A percentile compares a stretch with the other conserved stretches of the same genome.
Conservation (phyloP, 768 basidiomycete species). For the Coprinopsis marcescibilis region DNA sequence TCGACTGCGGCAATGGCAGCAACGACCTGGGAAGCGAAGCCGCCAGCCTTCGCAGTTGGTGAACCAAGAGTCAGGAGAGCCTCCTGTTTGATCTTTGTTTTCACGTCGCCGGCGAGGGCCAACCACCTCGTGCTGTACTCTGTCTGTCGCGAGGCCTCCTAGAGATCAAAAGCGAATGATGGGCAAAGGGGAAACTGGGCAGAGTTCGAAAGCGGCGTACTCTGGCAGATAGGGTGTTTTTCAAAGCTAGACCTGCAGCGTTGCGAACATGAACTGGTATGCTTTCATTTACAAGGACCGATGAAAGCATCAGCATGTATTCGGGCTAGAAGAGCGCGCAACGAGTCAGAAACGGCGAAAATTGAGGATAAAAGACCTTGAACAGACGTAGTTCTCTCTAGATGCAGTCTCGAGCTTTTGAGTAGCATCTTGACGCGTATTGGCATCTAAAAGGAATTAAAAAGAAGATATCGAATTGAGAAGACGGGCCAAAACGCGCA, state of each 20-base stretch:
- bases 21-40: slow-evolving; percentile 89
- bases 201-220: slow-evolving; percentile 45
- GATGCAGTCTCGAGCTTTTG: slow-evolving; percentile 83
- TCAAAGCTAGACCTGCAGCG: slow-evolving; percentile 94
- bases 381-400: slow-evolving; percentile 82
- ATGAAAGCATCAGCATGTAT: slow-evolving; percentile 88
- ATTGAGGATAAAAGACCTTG: slow-evolving; percentile 13
- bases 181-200: slow-evolving; percentile 15
- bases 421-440: slow-evolving; percentile 88
- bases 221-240: slow-evolving; percentile 88
- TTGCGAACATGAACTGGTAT: slow-evolving; percentile 73
- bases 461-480: slow-evolving; percentile 18
- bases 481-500: slow-evolving; percentile 25
- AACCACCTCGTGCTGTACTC: slow-evolving; percentile 82
- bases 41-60: slow-evolving; percentile 62
- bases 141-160: slow-evolving; percentile 73
- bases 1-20: slow-evolving; percentile 93
- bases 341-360: slow-evolving; percentile 16
- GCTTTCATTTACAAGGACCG: slow-evolving; percentile 75
- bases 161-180: slow-evolving; percentile 20
- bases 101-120: slow-evolving; percentile 58
- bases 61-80: slow-evolving; percentile 81
- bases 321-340: slow-evolving; percentile 54
- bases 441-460: slow-evolving; percentile 54
- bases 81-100: slow-evolving; percentile 82